Evolutionary conservation across 2,329 filamentous ascomycete genomes (phyloP).

Genomic region (Sporothrix humicola): DNA sequence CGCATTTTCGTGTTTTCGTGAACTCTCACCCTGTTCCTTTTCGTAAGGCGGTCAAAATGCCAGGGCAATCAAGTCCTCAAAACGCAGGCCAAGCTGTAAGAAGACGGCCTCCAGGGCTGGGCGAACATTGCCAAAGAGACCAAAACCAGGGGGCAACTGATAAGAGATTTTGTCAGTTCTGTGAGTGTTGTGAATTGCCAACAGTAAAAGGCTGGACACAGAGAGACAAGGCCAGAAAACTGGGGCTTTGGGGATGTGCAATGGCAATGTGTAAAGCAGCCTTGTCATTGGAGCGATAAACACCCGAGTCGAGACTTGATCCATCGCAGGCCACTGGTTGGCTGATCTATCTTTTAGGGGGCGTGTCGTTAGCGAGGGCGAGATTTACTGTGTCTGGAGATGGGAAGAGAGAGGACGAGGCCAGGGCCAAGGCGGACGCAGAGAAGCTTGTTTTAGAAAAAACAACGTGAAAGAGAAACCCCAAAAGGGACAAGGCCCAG

Average conservation of each 20-base stretch:
- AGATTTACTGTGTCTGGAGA: neutral
- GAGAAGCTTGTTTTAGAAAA: conserved; percentile 34
- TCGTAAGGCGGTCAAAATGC: neutral
- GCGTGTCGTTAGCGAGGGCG: conserved; percentile 4
- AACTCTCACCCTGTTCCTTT: neutral
- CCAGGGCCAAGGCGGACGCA: conserved; percentile 24
- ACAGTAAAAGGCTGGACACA: conserved; percentile 27
- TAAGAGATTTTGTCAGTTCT: neutral
- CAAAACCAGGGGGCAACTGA: conserved; percentile 23
- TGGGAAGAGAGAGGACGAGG: neutral
- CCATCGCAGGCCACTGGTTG: conserved; percentile 21
- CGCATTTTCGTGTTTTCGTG: neutral
- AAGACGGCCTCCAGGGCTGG: neutral
- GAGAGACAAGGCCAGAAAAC: neutral
- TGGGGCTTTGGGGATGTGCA: conserved; percentile 18
- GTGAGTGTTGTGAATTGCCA: neutral
- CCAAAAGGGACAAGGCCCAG: conserved; percentile 25
- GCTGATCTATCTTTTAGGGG: neutral
- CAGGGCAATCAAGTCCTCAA: too few relatives aligned
- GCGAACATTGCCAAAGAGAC: neutral
- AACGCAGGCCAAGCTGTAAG: neutral
- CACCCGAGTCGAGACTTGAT: neutral
- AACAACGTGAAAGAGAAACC: conserved; percentile 34
- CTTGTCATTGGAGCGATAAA: conserved; percentile 31
- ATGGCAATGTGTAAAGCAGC: conserved; percentile 32